Evolutionary conservation across 331 rosid species (phyloP), one percentile per base, ranked within the genome.

Genomic region (Rhamnella rubrinervis): DNA sequence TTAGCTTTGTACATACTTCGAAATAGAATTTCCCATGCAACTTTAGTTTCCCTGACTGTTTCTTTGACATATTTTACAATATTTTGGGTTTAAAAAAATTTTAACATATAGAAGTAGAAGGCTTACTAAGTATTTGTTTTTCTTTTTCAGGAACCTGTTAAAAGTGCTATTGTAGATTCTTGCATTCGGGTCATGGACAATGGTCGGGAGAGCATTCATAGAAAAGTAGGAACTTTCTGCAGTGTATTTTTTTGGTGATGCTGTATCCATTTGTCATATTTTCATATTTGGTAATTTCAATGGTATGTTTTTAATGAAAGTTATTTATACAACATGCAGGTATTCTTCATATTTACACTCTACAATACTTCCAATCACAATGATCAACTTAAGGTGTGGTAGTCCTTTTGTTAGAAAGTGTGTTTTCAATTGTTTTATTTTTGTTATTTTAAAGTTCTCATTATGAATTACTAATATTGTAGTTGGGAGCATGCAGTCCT

Each of bases 401-500:
- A 73, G 14, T 59, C 64, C 35, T 18, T 38, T 59, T 26, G n/a
- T 55, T 37, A 59, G 26, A 31, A 39, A 20, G 8, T 9, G 35
- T 65, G 57, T 58, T 14, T 65, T 61, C 75, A 20, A 31, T 21
- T 75, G 28, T 38, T 14, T 0, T 55, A 9, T 26, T 20, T 60
- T 56, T 74, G 46, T 38, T 59, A 41, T 61, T 70, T 44, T 61
- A 13, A 7, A 20, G 35, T 40, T 56, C 69, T 72, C 65, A 52
- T 71, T 61, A 40, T 66, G 44, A 65, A 68, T 65, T 50, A 38
- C 55, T 68, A 44, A 59, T 78, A 51, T 76, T 68, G 18, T 82
- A 91, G 97, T 74, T 91, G 76, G 97, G 97, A 79, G 97, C 97
- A 70, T 81, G 92, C 75, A 77, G 96, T 80, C 92, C 97, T 65